Conservation (phyloP, 257 asterid species). For the Fraxinus cuspidata region DNA sequence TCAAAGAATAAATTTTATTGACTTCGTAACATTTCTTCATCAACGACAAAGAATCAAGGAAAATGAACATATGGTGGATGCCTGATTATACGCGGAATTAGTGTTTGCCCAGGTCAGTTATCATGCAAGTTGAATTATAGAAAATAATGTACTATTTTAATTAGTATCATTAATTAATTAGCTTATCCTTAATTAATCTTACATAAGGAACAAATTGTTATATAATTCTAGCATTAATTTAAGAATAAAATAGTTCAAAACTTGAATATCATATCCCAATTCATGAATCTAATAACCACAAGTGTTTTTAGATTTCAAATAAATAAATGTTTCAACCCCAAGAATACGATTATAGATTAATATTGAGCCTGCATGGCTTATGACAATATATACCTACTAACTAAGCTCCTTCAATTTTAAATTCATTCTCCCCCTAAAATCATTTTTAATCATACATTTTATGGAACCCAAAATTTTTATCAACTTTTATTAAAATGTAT, state of each 20-base stretch:
- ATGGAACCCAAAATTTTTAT: too few relatives aligned
- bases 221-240: not conserved
- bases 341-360: constrained; percentile 10
- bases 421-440: too few relatives aligned
- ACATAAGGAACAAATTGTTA: not conserved
- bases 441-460: too few relatives aligned
- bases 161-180: not conserved
- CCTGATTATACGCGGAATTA: too few relatives aligned
- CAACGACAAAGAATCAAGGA: too few relatives aligned
- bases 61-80: not conserved
- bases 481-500: too few relatives aligned
- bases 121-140: not conserved
- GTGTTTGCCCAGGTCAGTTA: constrained; percentile 25
- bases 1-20: too few relatives aligned
- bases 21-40: too few relatives aligned
- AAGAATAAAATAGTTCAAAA: not conserved
- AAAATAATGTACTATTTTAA: not conserved
- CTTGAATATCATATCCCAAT: not conserved
- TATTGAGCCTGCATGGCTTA: constrained; percentile 24
- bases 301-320: not conserved
- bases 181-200: constrained; percentile 18
- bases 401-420: too few relatives aligned
- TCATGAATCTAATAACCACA: not conserved
- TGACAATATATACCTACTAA: not conserved
- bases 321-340: not conserved